Evolutionary conservation across 2,329 filamentous ascomycete species (phyloP).

Genomic region (Claviceps sp.): DNA sequence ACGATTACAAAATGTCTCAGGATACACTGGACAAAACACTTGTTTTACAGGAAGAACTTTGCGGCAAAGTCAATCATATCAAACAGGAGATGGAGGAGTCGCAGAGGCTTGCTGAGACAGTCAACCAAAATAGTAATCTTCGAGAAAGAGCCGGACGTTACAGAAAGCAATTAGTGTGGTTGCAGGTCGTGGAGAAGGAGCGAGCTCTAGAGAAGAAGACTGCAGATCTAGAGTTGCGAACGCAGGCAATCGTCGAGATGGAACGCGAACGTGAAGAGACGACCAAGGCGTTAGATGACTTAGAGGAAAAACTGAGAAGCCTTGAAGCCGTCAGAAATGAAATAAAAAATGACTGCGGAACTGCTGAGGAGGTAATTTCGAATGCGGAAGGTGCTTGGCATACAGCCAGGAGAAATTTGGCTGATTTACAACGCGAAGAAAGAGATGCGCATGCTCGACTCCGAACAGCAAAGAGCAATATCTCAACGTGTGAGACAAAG

Average conservation of each 20-base stretch:
- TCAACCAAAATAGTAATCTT: slow-evolving; percentile 53
- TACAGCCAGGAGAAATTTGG: slow-evolving; percentile 37
- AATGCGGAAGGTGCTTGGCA: slow-evolving; percentile 40
- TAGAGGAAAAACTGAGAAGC: slow-evolving; percentile 30
- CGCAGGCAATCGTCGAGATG: slow-evolving; percentile 14
- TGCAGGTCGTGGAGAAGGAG: slow-evolving; percentile 70
- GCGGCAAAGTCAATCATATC: slow-evolving; percentile 19
- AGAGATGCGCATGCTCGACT: slow-evolving; percentile 49
- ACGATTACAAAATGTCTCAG: slow-evolving; percentile 76
- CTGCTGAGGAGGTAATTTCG: slow-evolving; percentile 27
- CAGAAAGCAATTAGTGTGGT: slow-evolving; percentile 66
- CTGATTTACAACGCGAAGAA: slow-evolving; percentile 46
- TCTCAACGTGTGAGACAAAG: slow-evolving; percentile 30
- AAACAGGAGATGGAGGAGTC: slow-evolving; percentile 42
- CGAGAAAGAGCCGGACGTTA: slow-evolving; percentile 46
- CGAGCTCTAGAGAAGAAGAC: slow-evolving; percentile 26
- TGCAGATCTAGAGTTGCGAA: slow-evolving; percentile 14
- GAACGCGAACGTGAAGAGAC: slow-evolving; percentile 23
- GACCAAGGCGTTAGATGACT: slow-evolving; percentile 34
- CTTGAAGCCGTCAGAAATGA: slow-evolving; percentile 26
- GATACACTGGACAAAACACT: slow-evolving; percentile 58
- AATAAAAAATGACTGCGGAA: slow-evolving; percentile 31
- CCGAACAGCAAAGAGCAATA: slow-evolving; percentile 34
- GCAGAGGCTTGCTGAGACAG: slow-evolving; percentile 47
- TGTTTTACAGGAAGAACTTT: slow-evolving; percentile 22